These are phyloP conservation scores for Cryptosporidium ubiquitum DNA, from an alignment of 169 alveolate genomes.

Conservation along the genomic window DNA sequence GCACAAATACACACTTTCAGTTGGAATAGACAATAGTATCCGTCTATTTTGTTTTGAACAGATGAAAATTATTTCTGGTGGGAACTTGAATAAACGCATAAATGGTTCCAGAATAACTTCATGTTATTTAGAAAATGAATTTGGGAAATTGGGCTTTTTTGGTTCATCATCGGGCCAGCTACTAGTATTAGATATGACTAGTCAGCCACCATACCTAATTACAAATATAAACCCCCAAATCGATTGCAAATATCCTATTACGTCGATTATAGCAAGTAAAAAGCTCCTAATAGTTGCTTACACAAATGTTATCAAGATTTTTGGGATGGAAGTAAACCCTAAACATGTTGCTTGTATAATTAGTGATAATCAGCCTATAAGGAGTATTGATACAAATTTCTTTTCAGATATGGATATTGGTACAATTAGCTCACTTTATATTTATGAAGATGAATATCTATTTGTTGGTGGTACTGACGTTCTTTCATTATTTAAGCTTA, in stretches of 20 bases:
- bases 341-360: constrained; percentile 30
- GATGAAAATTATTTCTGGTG: constrained; percentile 69
- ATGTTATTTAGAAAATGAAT: constrained; percentile 46
- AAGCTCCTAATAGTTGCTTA: constrained; percentile 45
- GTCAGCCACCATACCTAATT: constrained; percentile 62
- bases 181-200: constrained; percentile 54
- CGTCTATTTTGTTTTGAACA: constrained; percentile 51
- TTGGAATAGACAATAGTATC: constrained; percentile 68
- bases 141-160: constrained; percentile 57
- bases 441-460: constrained; percentile 30
- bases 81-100: constrained; percentile 54
- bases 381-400: constrained; percentile 41
- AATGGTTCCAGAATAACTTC: constrained; percentile 22
- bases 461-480: constrained; percentile 52
- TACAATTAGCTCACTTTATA: constrained; percentile 15
- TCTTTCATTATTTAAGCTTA: constrained; percentile 13
- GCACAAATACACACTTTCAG: constrained; percentile 45
- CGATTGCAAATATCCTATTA: constrained; percentile 13
- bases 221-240: constrained; percentile 7
- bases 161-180: constrained; percentile 56
- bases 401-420: constrained; percentile 72
- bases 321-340: constrained; percentile 21
- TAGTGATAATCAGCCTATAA: constrained; percentile 55
- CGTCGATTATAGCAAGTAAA: constrained; percentile 14
- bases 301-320: constrained; percentile 23